Evolutionary conservation across 2,329 filamentous ascomycete species (phyloP).

Genomic region (Diaporthe amygdali): DNA sequence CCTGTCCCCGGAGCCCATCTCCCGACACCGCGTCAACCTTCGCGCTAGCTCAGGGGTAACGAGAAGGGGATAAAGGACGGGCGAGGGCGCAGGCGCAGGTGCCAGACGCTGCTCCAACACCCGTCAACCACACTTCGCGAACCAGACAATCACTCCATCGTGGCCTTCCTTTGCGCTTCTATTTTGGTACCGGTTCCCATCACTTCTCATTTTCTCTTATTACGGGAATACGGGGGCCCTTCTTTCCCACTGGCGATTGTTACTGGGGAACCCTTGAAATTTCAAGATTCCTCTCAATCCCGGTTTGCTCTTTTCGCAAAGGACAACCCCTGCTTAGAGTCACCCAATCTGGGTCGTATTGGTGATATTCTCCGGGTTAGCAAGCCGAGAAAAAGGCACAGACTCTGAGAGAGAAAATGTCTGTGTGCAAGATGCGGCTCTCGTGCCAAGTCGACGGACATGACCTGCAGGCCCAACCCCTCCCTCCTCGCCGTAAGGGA

Average conservation of each 20-base stretch:
- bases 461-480: neutral
- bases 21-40: constrained; percentile 16
- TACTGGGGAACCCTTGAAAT: neutral
- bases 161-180: neutral
- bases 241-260: neutral
- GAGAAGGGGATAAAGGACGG: neutral
- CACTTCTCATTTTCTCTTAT: constrained; percentile 13
- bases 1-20: constrained; percentile 7
- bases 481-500: neutral
- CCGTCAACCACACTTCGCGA: neutral
- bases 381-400: constrained; percentile 10
- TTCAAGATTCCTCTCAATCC: neutral
- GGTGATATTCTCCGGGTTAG: constrained; percentile 12
- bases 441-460: neutral
- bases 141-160: neutral
- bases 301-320: neutral
- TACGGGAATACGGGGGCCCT: neutral
- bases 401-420: neutral
- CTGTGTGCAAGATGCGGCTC: constrained; percentile 21
- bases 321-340: neutral
- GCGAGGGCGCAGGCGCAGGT: neutral
- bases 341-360: neutral
- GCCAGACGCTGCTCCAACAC: neutral
- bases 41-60: constrained; percentile 23
- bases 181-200: constrained; percentile 1